These are phyloP conservation scores for Elaeagnus macrophylla DNA, from an alignment of 306 rosid genomes.

Conservation along the genomic window DNA sequence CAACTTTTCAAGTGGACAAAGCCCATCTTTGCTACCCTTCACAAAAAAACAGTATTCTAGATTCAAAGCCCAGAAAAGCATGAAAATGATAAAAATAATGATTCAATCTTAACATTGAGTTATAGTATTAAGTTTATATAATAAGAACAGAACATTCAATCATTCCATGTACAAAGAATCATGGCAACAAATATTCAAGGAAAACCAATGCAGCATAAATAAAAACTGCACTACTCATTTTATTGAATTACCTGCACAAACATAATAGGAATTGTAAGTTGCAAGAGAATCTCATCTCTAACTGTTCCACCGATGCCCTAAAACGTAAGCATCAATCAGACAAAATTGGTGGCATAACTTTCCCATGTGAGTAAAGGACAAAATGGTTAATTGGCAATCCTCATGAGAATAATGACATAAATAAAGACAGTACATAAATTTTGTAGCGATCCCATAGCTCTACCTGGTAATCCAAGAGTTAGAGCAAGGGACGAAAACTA, in stretches of 20 bases:
- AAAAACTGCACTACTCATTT: background rate
- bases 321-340: slow-evolving; percentile 18
- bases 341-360: background rate
- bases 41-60: slow-evolving; percentile 14
- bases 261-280: slow-evolving; percentile 62
- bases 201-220: background rate
- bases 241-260: slow-evolving; percentile 65
- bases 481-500: too few species aligned
- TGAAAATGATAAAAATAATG: slow-evolving; percentile 7
- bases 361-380: background rate
- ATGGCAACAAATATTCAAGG: too few species aligned
- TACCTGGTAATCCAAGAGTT: too few species aligned
- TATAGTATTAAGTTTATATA: too few species aligned
- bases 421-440: too few species aligned
- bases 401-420: background rate
- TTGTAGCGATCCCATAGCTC: too few species aligned
- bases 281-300: slow-evolving; percentile 63
- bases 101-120: background rate
- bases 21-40: slow-evolving; percentile 77
- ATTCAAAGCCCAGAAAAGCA: slow-evolving; percentile 3
- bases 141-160: too few species aligned
- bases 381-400: background rate
- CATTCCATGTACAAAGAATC: too few species aligned
- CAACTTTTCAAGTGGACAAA: slow-evolving; percentile 68
- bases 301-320: slow-evolving; percentile 73